These are phyloP conservation scores for Saccharomyces jurei DNA, from an alignment of 805 yeast genomes.

Conservation along the genomic window DNA sequence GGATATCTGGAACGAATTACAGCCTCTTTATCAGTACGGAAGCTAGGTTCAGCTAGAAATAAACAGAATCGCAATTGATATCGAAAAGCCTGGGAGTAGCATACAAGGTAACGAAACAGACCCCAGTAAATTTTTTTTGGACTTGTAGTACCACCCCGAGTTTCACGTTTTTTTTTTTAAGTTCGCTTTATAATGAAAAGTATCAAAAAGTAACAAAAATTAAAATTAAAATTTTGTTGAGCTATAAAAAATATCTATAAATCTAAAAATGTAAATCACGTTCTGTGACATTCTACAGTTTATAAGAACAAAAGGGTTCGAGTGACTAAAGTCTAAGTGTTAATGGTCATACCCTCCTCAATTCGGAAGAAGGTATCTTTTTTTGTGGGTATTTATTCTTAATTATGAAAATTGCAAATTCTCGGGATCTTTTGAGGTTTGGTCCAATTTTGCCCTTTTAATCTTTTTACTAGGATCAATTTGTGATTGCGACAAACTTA, in stretches of 20 bases:
- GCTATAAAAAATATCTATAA: neutral
- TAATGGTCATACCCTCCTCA: neutral
- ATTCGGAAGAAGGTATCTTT: neutral
- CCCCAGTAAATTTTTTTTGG: neutral
- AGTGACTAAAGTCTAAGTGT: neutral
- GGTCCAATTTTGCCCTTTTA: slow-evolving; percentile 29
- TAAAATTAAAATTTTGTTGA: neutral
- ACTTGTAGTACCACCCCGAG: neutral
- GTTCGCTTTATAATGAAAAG: neutral
- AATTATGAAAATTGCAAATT: slow-evolving; percentile 14
- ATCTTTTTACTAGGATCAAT: slow-evolving; percentile 21
- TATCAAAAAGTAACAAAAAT: neutral
- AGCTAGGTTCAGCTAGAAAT: neutral
- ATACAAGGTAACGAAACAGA: no score
- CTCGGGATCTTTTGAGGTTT: slow-evolving; percentile 13
- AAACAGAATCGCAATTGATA: neutral
- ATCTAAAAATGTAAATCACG: neutral
- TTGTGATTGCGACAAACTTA: slow-evolving; percentile 22
- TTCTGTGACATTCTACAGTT: neutral
- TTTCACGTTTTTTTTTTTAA: neutral
- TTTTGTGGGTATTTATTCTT: neutral
- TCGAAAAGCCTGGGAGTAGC: neutral
- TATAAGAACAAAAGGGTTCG: neutral
- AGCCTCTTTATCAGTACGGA: neutral
- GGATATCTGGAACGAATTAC: neutral